These are phyloP conservation scores for Scopulariopsis brevicaulis DNA, from an alignment of 2,329 filamentous ascomycete genomes.

Conservation along the genomic window DNA sequence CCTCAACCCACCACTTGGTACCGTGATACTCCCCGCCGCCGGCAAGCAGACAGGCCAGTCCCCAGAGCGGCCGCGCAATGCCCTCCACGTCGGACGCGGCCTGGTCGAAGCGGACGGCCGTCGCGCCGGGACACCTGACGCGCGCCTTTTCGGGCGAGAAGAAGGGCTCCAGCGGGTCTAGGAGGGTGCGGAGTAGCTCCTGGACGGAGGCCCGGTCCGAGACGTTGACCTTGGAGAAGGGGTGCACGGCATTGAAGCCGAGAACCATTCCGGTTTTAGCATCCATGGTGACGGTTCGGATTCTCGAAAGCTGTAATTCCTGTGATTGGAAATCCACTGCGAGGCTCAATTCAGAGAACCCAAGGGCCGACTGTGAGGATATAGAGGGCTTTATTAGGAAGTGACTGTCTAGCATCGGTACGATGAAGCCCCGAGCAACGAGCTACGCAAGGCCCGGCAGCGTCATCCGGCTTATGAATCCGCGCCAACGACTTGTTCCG, in stretches of 20 bases:
- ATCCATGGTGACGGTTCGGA: not conserved
- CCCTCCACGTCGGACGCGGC: conserved; percentile 69
- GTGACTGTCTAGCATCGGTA: not conserved
- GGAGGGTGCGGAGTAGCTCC: conserved; percentile 46
- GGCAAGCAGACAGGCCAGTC: conserved; percentile 56
- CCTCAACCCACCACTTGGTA: conserved; percentile 52
- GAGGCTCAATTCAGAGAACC: not conserved
- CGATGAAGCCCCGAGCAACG: not conserved
- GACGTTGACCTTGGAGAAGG: conserved; percentile 40
- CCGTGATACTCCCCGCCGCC: conserved; percentile 55
- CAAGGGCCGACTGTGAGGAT: not conserved
- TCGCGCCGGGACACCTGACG: conserved; percentile 55
- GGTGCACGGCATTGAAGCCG: conserved; percentile 40
- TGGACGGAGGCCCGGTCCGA: conserved; percentile 44
- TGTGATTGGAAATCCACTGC: not conserved
- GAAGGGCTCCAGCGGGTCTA: conserved; percentile 61
- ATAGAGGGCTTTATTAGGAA: not conserved
- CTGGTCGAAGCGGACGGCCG: conserved; percentile 68
- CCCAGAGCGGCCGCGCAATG: conserved; percentile 66
- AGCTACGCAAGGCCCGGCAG: not conserved
- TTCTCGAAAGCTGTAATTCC: not conserved
- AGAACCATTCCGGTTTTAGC: conserved; percentile 18
- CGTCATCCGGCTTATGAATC: not conserved
- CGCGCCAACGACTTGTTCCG: no score
- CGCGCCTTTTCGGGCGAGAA: conserved; percentile 57